Base-by-base conservation (phyloP, 495 filamentous ascomycete species). In the Trichoderma asperelloides region DNA sequence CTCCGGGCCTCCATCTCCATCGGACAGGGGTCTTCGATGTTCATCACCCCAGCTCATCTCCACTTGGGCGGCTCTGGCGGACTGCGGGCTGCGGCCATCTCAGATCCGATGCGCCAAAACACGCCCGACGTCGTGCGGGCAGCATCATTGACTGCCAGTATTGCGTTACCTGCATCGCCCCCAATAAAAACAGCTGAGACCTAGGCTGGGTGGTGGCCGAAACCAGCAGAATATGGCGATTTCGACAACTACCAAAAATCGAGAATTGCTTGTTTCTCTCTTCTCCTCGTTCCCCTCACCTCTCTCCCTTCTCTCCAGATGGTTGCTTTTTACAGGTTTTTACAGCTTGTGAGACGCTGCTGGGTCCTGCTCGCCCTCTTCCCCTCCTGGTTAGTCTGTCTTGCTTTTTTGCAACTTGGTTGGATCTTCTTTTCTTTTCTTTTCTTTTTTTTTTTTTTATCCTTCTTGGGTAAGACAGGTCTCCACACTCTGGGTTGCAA, bases 31-130 rank as follows among this genome's bases (percentile, higher is more conserved):
- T 60, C 55, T 25, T 15, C 55, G 55, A 30, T 60, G 23, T 60
- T 15, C 55, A 60, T 5, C 49, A 47, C 43, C n/a, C n/a, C 43
- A 47, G n/a, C 33, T 37, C 9, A 37, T 47, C 55, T 7, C 23
- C 55, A 28, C 27, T 18, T 60, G 23, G 55, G 55, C 55, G 55
- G 55, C 55, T 28, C 27, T 60, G 55, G 16, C 55, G 55, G 55
- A 60, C 55, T 60, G 27, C n/a, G 55, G 55, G 27, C 55, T 60
- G 55, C 55, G 55, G 27, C 55, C 23, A 60, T 60, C 55, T 60
- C 55, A 60, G 55, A 60, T 60, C 55, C 55, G 55, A 60, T 60
- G 55, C 23, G 55, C 23, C 55, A 30, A 18, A 60, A 13, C 23
- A 21, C 55, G 55, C 55, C 55, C 55, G 55, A 60, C 55, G 55